phyloP scores from a whole-genome alignment of 1,139 yeast genomes.

The Kurtzmaniella quercitrusa region DNA sequence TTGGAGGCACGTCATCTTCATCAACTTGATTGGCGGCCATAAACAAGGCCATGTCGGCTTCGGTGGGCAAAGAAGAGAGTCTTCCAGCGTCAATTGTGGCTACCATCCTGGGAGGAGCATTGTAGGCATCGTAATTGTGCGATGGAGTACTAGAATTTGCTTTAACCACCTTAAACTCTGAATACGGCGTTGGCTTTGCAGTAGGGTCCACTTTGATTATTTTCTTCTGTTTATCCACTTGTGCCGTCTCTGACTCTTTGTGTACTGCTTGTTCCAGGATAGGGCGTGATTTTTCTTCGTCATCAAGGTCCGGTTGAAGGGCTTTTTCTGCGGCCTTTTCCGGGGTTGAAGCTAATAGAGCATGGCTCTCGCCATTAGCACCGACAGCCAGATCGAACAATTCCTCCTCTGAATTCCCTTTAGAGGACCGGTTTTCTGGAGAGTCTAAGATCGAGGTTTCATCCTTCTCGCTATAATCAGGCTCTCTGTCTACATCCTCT shows the following conservation, averaged over 20 bases:
- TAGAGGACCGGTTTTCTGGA: background rate
- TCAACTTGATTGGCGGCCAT: conserved; percentile 14
- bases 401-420: background rate
- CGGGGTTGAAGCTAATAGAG: too few species aligned
- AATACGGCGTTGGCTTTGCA: background rate
- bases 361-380: too few species aligned
- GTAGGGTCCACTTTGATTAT: background rate
- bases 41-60: background rate
- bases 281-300: too few species aligned
- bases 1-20: conserved; percentile 31
- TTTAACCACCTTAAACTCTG: background rate
- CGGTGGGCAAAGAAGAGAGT: background rate
- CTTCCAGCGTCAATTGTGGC: background rate
- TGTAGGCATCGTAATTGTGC: background rate
- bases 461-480: background rate
- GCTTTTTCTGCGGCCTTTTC: too few species aligned
- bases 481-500: background rate
- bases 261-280: too few species aligned
- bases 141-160: background rate
- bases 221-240: background rate
- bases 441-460: background rate
- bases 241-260: background rate
- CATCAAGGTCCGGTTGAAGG: too few species aligned
- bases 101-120: background rate
- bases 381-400: background rate